Percentiles rank a stretch among this genome's conserved stretches.
These are phyloP conservation scores for Xylaria sp. DNA, from an alignment of 2,329 filamentous ascomycete genomes.

Conservation along the genomic window DNA sequence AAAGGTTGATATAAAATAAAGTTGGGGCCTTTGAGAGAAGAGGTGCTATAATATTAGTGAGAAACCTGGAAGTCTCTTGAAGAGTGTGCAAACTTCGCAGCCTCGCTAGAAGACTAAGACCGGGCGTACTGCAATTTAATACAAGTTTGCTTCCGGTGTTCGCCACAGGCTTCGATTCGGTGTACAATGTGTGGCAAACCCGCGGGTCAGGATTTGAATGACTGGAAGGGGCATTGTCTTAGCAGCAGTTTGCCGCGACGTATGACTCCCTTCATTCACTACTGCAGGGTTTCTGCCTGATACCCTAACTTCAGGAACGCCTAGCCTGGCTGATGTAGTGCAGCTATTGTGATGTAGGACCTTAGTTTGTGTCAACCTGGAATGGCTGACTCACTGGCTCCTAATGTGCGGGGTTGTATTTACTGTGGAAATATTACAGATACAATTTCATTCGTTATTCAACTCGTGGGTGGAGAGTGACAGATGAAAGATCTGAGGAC, in stretches of 20 bases:
- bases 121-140: background rate
- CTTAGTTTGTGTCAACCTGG: background rate
- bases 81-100: background rate
- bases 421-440: background rate
- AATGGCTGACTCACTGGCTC: slow-evolving; percentile 10
- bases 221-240: slow-evolving; percentile 1
- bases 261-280: background rate
- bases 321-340: background rate
- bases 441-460: slow-evolving; percentile 15
- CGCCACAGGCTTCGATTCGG: background rate
- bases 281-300: background rate
- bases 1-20: background rate
- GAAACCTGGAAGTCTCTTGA: background rate
- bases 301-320: background rate
- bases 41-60: too few relatives aligned
- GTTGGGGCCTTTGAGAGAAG: background rate
- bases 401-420: slow-evolving; percentile 10
- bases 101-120: background rate
- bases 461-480: background rate
- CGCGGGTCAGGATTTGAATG: background rate
- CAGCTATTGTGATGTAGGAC: background rate
- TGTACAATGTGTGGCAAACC: slow-evolving; percentile 9
- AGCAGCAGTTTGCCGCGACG: background rate
- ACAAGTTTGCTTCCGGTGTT: background rate
- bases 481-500: background rate